These are phyloP conservation scores for Geotrichum klebahnii DNA, from an alignment of 1,139 yeast genomes.

Conservation along the genomic window DNA sequence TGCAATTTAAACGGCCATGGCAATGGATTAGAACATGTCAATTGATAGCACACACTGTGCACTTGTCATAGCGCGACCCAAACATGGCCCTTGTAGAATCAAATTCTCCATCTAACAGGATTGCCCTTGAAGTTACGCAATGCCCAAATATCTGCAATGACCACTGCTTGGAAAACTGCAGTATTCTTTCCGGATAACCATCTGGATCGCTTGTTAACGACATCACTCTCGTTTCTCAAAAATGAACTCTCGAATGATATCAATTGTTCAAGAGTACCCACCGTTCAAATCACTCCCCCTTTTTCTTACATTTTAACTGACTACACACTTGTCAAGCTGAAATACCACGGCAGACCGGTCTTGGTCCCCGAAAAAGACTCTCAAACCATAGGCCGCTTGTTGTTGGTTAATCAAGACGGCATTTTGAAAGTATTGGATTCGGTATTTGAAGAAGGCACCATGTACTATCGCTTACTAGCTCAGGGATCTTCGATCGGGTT, in stretches of 20 bases:
- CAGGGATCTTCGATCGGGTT: no score
- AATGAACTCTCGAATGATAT: background rate
- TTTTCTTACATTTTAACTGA: background rate
- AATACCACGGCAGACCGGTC: slow-evolving; percentile 1
- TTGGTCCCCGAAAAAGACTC: background rate
- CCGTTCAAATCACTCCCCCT: background rate
- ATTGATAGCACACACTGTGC: no score
- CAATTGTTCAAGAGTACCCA: background rate
- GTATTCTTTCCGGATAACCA: background rate
- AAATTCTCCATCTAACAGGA: no score
- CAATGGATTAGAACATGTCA: no score
- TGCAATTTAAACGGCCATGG: no score
- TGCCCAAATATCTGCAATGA: background rate
- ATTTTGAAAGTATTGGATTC: background rate
- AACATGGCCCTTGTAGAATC: no score
- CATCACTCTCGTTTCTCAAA: background rate
- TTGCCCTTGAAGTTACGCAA: no score
- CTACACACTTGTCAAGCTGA: slow-evolving; percentile 4
- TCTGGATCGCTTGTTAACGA: background rate
- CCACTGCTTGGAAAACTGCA: background rate
- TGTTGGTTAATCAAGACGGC: background rate
- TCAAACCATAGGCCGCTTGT: background rate
- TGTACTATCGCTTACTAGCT: background rate
- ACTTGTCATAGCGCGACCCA: no score
- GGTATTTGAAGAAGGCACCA: background rate